phyloP scores from a whole-genome alignment of 2,329 filamentous ascomycete species.

The Aureobasidium leucospermi region DNA sequence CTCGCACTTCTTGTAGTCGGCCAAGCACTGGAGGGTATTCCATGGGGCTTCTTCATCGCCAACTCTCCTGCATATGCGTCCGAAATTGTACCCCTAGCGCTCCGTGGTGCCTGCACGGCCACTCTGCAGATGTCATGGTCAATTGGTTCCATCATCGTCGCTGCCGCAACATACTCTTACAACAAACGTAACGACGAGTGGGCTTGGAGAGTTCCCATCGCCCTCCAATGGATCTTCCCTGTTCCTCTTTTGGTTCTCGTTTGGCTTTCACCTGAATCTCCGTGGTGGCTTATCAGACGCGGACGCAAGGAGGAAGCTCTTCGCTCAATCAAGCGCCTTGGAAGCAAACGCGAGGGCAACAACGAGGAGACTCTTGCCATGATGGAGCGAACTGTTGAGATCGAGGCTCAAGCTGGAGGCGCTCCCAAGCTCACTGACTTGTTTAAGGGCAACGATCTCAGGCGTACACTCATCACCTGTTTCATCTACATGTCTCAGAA shows the following conservation, averaged over 20 bases:
- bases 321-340: slow-evolving; percentile 43
- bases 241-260: slow-evolving; percentile 44
- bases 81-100: slow-evolving; percentile 53
- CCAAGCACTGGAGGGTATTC: slow-evolving; percentile 54
- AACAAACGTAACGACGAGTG: slow-evolving; percentile 28
- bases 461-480: slow-evolving; percentile 49
- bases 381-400: slow-evolving; percentile 45
- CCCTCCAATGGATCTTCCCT: slow-evolving; percentile 53
- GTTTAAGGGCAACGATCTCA: slow-evolving; percentile 48
- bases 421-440: slow-evolving; percentile 45
- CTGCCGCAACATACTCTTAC: slow-evolving; percentile 49
- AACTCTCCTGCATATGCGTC: slow-evolving; percentile 56
- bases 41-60: slow-evolving; percentile 60
- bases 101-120: slow-evolving; percentile 53
- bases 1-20: slow-evolving; percentile 42
- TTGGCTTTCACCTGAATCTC: slow-evolving; percentile 44
- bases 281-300: slow-evolving; percentile 49
- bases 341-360: slow-evolving; percentile 34
- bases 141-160: slow-evolving; percentile 54
- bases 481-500: slow-evolving; percentile 54
- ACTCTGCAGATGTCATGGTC: slow-evolving; percentile 62
- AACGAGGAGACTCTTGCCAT: slow-evolving; percentile 43
- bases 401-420: slow-evolving; percentile 48
- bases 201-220: slow-evolving; percentile 46
- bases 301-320: slow-evolving; percentile 39